These are phyloP conservation scores for Cicer bijugum DNA, from an alignment of 306 rosid genomes.

Conservation along the genomic window DNA sequence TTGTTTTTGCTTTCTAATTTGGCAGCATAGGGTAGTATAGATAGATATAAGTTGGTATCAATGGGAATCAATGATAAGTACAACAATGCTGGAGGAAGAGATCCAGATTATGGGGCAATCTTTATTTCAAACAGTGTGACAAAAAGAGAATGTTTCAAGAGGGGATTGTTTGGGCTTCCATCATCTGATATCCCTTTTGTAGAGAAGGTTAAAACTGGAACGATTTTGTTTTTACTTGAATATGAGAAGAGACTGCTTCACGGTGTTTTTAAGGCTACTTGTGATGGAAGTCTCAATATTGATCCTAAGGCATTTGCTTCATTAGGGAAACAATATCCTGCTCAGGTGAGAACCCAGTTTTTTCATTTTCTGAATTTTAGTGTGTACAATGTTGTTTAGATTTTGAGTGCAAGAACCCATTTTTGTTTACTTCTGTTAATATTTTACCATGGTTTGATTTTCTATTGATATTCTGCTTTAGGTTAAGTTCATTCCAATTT, in stretches of 20 bases:
- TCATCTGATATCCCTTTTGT: conserved; percentile 49
- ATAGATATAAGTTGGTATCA: not conserved
- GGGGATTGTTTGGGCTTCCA: conserved; percentile 48
- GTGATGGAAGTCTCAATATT: conserved; percentile 58
- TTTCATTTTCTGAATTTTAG: conserved; percentile 4
- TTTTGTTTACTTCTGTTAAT: conserved; percentile 11
- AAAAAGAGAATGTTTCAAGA: conserved; percentile 44
- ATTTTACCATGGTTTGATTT: conserved; percentile 1
- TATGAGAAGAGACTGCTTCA: conserved; percentile 59
- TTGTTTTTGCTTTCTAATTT: conserved; percentile 27
- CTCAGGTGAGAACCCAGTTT: conserved; percentile 58
- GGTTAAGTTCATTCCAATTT: conserved; percentile 58
- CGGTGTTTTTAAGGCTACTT: conserved; percentile 63
- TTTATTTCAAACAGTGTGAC: conserved; percentile 50
- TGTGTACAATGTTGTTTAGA: conserved; percentile 31
- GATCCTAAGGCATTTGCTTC: conserved; percentile 52
- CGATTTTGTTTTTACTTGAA: conserved; percentile 67
- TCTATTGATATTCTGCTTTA: conserved; percentile 34
- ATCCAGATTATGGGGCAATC: conserved; percentile 58
- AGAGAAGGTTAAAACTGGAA: conserved; percentile 57
- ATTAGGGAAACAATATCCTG: conserved; percentile 56
- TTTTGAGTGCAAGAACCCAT: not conserved
- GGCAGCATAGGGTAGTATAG: conserved; percentile 41
- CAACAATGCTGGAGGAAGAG: conserved; percentile 48
- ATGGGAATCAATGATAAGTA: conserved; percentile 47